Conservation (phyloP, 2,329 filamentous ascomycete genomes). For the Fusarium sp. region DNA sequence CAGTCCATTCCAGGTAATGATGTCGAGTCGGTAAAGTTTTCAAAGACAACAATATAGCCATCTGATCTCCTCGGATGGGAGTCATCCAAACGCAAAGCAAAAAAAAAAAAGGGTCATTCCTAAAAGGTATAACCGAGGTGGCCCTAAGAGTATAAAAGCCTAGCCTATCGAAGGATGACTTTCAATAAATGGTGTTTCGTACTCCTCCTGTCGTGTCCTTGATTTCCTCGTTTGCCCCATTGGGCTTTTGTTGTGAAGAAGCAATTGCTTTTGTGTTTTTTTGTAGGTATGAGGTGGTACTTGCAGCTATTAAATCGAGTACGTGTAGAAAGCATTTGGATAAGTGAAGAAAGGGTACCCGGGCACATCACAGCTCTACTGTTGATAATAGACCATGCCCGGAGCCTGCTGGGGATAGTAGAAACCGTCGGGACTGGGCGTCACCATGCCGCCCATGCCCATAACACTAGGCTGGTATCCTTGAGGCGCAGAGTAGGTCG, state of each 20-base stretch:
- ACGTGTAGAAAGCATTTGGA: slow-evolving; percentile 41
- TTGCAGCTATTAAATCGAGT: slow-evolving; percentile 48
- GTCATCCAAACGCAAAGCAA: slow-evolving; percentile 29
- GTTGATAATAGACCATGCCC: slow-evolving; percentile 69
- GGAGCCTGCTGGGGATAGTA: slow-evolving; percentile 70
- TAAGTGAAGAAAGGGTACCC: slow-evolving; percentile 35
- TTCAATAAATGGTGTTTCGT: slow-evolving; percentile 5
- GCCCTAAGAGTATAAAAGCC: background rate
- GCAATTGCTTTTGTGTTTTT: slow-evolving; percentile 40
- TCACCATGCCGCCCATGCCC: slow-evolving; percentile 84
- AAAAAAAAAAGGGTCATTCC: slow-evolving; percentile 5
- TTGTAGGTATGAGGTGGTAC: slow-evolving; percentile 41
- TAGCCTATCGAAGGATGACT: slow-evolving; percentile 10
- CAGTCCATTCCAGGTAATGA: slow-evolving; percentile 35
- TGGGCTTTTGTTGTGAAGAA: slow-evolving; percentile 33
- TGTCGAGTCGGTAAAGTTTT: slow-evolving; percentile 27
- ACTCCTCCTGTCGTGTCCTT: slow-evolving; percentile 5
- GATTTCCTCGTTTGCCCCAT: slow-evolving; percentile 9
- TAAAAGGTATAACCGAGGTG: background rate
- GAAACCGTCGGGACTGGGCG: slow-evolving; percentile 72
- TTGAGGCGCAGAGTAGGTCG: slow-evolving; percentile 58
- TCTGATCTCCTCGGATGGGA: slow-evolving; percentile 12
- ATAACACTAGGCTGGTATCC: slow-evolving; percentile 66
- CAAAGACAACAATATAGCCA: slow-evolving; percentile 29
- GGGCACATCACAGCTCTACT: slow-evolving; percentile 54